Evolutionary conservation across 805 yeast species (phyloP), one percentile per base, ranked within the genome.

Genomic region (Ogataea pignaliae): DNA sequence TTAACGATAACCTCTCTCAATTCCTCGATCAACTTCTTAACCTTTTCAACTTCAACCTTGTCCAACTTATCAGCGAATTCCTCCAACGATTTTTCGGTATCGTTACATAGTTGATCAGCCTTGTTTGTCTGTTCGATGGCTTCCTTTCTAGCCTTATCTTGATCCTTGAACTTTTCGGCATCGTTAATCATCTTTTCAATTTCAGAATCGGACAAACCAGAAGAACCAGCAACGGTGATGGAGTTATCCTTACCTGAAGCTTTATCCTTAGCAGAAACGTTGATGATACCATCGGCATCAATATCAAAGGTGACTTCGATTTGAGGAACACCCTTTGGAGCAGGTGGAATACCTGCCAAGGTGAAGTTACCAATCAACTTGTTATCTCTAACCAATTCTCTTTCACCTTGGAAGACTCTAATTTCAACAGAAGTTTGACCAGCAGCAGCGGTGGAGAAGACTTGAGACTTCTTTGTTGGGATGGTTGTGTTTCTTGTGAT

Each of bases 251-350:
- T 76, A 57, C 86, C 85, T 37, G 89, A 81, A 47, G 87, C 83
- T 68, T 80, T 79, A 64, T 86, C 95, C 63, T 77, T 76, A 26
- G 95, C 95, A 57, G 85, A 76, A 46, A 90, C 97, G 71, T 90
- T 90, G 73, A 90, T 77, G 73, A 90, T 90, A 78, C 97, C 97
- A 72, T 90, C 90, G 56, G 97, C 97, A 71, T 90, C 97, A 63
- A 90, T 76, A 70, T 90, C 97, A 66, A 90, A 90, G 61, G 97
- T 90, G 57, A 90, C 97, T 79, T 90, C 97, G 61, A 90, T 85
- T 77, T 89, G 96, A 65, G 97, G 97, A 55, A 86, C 95, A 79
- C 97, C 97, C 76, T 97, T 88, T 75, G 97, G 97, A 37, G 97
- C 97, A 59, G 97, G 97, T 64, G 97, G 97, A 55, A 90, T 90